Percentiles rank a stretch among this genome's conserved stretches.
Conservation (phyloP, 495 filamentous ascomycete genomes). For the Podospora appendiculata region DNA sequence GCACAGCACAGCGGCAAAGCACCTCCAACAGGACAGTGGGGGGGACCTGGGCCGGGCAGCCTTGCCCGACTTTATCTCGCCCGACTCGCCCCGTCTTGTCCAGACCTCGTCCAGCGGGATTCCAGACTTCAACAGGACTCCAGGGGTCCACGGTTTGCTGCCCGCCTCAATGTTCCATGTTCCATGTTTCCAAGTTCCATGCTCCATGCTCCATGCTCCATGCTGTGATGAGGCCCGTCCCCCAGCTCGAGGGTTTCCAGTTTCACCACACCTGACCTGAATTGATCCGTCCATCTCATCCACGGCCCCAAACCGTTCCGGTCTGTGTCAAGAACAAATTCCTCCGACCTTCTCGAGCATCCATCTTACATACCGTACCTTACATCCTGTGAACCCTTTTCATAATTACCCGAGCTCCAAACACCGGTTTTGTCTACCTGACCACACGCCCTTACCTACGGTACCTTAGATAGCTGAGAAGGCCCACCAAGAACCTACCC, state of each 20-base stretch:
- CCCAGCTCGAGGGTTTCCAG: conserved; percentile 4
- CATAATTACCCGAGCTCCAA: too few species aligned
- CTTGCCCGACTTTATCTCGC: too few species aligned
- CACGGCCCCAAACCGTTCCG: conserved; percentile 32
- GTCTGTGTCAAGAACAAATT: conserved; percentile 28
- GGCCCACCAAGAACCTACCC: too few species aligned
- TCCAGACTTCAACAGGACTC: background rate
- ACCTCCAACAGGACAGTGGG: too few species aligned
- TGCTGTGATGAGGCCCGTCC: background rate
- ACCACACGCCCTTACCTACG: too few species aligned
- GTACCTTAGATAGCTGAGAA: too few species aligned
- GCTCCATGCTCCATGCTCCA: too few species aligned
- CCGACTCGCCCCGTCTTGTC: background rate
- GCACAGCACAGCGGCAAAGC: too few species aligned
- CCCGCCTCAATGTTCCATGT: background rate
- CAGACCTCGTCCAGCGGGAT: background rate
- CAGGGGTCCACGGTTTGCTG: background rate
- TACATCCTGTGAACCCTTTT: too few species aligned
- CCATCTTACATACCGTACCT: background rate
- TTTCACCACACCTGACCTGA: background rate
- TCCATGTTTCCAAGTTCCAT: too few species aligned
- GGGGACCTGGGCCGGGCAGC: too few species aligned
- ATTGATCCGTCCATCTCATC: conserved; percentile 20
- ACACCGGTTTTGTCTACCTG: too few species aligned
- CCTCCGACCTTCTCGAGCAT: conserved; percentile 27